Conservation (phyloP, 306 rosid species). For the Dalbergia oliveri region DNA sequence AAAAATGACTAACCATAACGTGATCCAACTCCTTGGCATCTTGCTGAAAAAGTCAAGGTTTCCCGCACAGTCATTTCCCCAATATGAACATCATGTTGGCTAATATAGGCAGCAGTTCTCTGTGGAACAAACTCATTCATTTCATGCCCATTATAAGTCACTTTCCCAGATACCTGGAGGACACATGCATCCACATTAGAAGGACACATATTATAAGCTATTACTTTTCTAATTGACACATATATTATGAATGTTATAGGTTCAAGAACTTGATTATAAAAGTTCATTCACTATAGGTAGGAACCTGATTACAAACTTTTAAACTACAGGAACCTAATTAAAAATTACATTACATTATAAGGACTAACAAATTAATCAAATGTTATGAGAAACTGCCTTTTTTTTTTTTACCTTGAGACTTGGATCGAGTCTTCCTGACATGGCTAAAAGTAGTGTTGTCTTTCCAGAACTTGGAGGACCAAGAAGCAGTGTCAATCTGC, state of each 20-base stretch:
- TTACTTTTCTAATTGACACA: too few species aligned
- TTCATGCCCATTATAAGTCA: constrained; percentile 62
- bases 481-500: constrained; percentile 81
- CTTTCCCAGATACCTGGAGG: constrained; percentile 52
- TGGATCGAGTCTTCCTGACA: constrained; percentile 78
- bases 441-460: constrained; percentile 76
- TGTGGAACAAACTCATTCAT: constrained; percentile 65
- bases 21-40: constrained; percentile 87
- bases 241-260: too few species aligned
- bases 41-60: constrained; percentile 84
- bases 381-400: not conserved
- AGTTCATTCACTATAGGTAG: too few species aligned
- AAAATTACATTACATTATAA: too few species aligned
- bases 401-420: constrained; percentile 59
- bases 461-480: constrained; percentile 94
- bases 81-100: constrained; percentile 81
- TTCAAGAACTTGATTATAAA: too few species aligned
- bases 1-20: constrained; percentile 61
- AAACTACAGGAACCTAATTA: too few species aligned
- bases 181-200: not conserved
- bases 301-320: too few species aligned
- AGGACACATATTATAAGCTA: too few species aligned
- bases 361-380: not conserved
- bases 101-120: constrained; percentile 88
- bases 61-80: constrained; percentile 97